Evolutionary conservation across 2,329 filamentous ascomycete species (phyloP), one percentile per base, ranked within the genome.

Genomic region (Setomelanomma holmii): DNA sequence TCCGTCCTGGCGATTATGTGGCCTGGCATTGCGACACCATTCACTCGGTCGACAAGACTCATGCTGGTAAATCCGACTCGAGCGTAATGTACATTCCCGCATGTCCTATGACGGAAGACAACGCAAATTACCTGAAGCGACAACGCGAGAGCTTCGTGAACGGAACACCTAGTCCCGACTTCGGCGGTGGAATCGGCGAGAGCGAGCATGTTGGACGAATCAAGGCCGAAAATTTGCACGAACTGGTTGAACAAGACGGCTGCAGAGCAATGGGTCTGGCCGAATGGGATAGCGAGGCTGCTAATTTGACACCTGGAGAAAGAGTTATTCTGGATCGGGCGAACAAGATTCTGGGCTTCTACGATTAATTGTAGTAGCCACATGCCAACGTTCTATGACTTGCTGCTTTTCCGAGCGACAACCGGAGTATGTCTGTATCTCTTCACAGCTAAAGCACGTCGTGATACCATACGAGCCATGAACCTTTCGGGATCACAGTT

Each of bases 41-140:
- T 42, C 93, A 96, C 70, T 85, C 91, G 0, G 93, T 97, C 0
- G 93, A 97, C 76, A 87, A 85, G 60, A 80, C 87, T 1, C 93
- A 97, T 69, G 75, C 74, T 1, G 93, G 93, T 1, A 80, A 76
- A 1, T 74, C 78, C 0, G 93, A 97, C 72, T 91, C 89, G 0
- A 92, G 88, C 62, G 93, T 96, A 0, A 68, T 97, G 53, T 97
- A 97, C 67, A 96, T 97, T 49, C 92, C 93, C 0, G 87, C 90
- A 0, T 95, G 90, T 48, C 92, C 93, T 0, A 81, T 91, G 23
- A 96, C 91, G 0, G 84, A 88, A 46, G 76, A 80, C 34, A 96
- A 95, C 64, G 86, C 89, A 0, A 75, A 83, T 19, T 95, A 93
- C 68, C 78, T 93, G 1, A 80, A 76, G 1, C 81, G 84, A 14